phyloP scores from a whole-genome alignment of 768 basidiomycete species.

The Lentinula lateritia region DNA sequence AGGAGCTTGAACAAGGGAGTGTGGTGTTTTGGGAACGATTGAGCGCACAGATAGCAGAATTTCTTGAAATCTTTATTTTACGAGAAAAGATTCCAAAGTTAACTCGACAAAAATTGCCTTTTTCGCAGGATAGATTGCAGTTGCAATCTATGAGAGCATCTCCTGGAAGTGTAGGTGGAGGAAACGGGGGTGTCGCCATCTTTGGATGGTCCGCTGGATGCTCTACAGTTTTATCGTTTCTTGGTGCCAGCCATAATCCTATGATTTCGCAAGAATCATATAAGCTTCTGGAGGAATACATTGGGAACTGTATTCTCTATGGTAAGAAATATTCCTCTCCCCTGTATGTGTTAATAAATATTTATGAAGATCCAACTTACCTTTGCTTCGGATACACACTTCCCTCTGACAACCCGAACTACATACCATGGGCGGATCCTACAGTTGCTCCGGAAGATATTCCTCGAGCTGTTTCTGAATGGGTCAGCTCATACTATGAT shows the following conservation, averaged over 20 bases:
- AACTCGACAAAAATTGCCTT: neutral
- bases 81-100: conserved; percentile 12
- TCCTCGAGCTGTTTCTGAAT: conserved; percentile 4
- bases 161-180: conserved; percentile 1
- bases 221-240: conserved; percentile 3
- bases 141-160: neutral
- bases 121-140: neutral
- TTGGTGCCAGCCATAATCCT: conserved; percentile 3
- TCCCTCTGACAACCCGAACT: conserved; percentile 1
- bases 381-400: conserved; percentile 10
- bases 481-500: conserved; percentile 12
- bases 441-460: conserved; percentile 4
- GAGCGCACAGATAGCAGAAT: conserved; percentile 13
- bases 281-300: conserved; percentile 5
- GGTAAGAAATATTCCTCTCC: conserved; percentile 4
- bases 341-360: neutral
- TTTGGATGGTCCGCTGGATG: conserved; percentile 18
- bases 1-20: conserved; percentile 11
- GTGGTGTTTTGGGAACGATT: conserved; percentile 11
- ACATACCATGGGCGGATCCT: conserved; percentile 8
- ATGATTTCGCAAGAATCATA: neutral
- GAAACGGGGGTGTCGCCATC: conserved; percentile 13
- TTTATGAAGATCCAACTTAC: conserved; percentile 7
- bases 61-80: conserved; percentile 13
- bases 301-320: conserved; percentile 12